phyloP scores from a whole-genome alignment of 257 asterid species.

The Coffea canephora region DNA sequence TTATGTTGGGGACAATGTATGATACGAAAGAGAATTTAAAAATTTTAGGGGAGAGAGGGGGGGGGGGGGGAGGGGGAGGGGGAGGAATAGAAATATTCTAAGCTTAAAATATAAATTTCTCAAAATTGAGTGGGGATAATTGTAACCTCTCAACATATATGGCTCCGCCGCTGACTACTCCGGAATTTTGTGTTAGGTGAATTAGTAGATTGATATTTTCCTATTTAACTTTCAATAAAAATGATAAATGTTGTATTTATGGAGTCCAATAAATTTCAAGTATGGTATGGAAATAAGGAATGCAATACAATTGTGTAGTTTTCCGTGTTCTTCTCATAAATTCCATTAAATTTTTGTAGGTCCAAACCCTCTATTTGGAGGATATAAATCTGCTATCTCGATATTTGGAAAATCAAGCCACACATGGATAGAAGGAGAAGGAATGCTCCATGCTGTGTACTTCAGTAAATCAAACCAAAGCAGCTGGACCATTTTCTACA shows the following conservation, averaged over 20 bases:
- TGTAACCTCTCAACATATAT: no score
- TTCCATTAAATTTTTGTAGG: constrained; percentile 25
- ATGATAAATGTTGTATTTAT: background rate
- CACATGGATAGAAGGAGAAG: constrained; percentile 54
- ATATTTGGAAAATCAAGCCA: constrained; percentile 39
- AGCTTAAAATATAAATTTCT: no score
- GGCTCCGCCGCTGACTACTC: no score
- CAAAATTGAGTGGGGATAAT: no score
- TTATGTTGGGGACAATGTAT: no score
- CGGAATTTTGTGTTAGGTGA: no score
- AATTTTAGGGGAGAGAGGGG: no score
- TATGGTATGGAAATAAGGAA: background rate
- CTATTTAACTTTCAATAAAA: no score
- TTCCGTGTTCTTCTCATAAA: background rate
- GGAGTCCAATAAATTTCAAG: background rate
- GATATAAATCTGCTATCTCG: constrained; percentile 32
- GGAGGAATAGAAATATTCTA: no score
- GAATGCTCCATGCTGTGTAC: constrained; percentile 47
- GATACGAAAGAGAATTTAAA: no score
- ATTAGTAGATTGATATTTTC: no score
- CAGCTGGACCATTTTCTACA: constrained; percentile 29
- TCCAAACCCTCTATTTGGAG: constrained; percentile 50
- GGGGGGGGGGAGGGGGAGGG: no score
- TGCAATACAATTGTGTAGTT: background rate
- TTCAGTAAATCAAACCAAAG: constrained; percentile 20